These are phyloP conservation scores for Diaporthe australafricana DNA, from an alignment of 2,329 filamentous ascomycete species.

Conservation along the genomic window DNA sequence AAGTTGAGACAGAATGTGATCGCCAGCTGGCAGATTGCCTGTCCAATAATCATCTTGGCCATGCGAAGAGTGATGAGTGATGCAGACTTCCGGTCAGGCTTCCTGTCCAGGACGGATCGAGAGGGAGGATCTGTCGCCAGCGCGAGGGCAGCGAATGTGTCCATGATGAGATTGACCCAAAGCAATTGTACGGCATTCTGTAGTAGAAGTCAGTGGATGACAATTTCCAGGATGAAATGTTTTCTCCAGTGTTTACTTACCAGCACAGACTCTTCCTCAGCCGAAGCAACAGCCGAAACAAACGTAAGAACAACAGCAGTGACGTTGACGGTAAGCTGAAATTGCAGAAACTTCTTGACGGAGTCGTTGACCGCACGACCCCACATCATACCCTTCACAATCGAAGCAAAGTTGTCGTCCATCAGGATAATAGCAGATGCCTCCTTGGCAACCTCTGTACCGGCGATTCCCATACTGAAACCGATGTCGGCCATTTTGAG, in stretches of 20 bases:
- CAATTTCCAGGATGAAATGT: neutral
- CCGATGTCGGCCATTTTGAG: conserved; percentile 34
- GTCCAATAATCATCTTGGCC: conserved; percentile 92
- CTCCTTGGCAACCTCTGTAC: conserved; percentile 33
- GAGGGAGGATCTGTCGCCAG: conserved; percentile 55
- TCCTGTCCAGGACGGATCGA: conserved; percentile 59
- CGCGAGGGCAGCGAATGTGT: conserved; percentile 83
- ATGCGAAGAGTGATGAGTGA: conserved; percentile 80
- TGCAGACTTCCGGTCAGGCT: conserved; percentile 79
- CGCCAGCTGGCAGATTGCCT: conserved; percentile 80
- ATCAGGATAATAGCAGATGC: conserved; percentile 33
- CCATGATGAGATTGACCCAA: conserved; percentile 89
- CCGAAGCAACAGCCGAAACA: conserved; percentile 77
- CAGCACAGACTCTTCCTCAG: conserved; percentile 73
- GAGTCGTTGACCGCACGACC: conserved; percentile 74
- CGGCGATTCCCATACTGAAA: conserved; percentile 32
- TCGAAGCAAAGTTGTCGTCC: conserved; percentile 35
- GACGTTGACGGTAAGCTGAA: conserved; percentile 81
- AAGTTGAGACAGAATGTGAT: conserved; percentile 78
- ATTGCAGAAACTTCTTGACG: conserved; percentile 74
- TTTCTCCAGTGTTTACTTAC: neutral
- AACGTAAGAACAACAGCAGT: conserved; percentile 84
- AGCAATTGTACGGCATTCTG: conserved; percentile 80
- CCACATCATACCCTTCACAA: conserved; percentile 70
- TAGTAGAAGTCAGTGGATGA: neutral